These are phyloP conservation scores for Pseudogymnoascus pannorum DNA, from an alignment of 2,329 filamentous ascomycete species.

Conservation along the genomic window DNA sequence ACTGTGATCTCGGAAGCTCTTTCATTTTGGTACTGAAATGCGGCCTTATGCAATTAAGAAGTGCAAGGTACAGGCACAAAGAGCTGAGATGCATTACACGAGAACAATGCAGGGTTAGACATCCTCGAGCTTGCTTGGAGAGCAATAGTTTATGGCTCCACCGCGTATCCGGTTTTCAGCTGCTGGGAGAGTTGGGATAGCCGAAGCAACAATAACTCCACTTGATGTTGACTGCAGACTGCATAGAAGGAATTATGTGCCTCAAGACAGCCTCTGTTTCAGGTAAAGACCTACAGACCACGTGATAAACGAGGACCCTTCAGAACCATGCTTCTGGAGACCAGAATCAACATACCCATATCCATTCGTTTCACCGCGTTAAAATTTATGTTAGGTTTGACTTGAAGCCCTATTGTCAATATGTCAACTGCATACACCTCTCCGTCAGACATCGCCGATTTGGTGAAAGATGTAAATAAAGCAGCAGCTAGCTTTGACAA, in stretches of 20 bases:
- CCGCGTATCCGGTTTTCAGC: not conserved
- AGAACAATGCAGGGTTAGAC: not conserved
- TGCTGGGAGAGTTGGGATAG: not conserved
- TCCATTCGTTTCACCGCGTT: not conserved
- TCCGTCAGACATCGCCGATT: slow-evolving; percentile 13
- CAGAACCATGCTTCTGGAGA: not conserved
- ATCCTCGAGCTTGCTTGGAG: not conserved
- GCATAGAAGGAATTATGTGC: not conserved
- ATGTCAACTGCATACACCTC: slow-evolving; percentile 17
- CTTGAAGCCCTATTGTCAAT: not conserved
- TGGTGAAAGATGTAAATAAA: slow-evolving; percentile 17
- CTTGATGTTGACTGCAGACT: not conserved
- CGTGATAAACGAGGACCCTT: not conserved
- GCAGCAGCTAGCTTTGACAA: slow-evolving; percentile 15
- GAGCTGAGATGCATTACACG: not conserved
- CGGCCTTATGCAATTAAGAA: not conserved
- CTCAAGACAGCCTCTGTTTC: not conserved
- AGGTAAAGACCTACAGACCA: not conserved
- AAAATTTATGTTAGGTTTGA: not conserved
- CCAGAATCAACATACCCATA: not conserved
- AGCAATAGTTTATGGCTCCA: not conserved
- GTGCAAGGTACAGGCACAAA: not conserved
- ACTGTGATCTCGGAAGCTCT: not conserved
- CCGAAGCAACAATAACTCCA: not conserved
- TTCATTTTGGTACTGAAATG: not conserved